Evolutionary conservation across 768 basidiomycete genomes (phyloP).

Genomic region (Bullera alba): DNA sequence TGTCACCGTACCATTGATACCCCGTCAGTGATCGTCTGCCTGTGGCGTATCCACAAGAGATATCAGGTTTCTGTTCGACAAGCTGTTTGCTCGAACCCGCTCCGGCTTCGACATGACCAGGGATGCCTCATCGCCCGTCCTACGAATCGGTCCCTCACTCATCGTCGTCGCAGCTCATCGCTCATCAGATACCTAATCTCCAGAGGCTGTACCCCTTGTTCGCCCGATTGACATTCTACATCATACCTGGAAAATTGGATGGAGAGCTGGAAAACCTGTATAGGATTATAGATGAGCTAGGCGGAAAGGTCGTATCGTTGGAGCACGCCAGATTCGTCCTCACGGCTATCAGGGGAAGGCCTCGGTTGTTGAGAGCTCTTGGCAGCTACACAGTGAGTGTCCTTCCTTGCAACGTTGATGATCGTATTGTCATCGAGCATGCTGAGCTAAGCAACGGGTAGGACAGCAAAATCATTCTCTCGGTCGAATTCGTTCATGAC

Average conservation of each 20-base stretch:
- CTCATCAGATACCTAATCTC: not conserved
- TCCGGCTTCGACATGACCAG: too few relatives aligned
- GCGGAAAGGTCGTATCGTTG: constrained; percentile 22
- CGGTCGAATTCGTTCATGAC: constrained; percentile 26
- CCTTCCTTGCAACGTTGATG: too few relatives aligned
- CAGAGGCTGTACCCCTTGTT: constrained; percentile 35
- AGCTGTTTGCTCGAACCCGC: too few relatives aligned
- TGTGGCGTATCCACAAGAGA: too few relatives aligned
- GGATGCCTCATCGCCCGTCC: constrained; percentile 30
- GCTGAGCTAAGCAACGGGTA: not conserved
- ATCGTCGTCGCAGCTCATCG: constrained; percentile 18
- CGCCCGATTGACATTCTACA: constrained; percentile 33
- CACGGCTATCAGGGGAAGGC: constrained; percentile 32
- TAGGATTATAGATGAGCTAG: constrained; percentile 33
- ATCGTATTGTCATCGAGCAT: not conserved
- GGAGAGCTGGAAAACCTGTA: constrained; percentile 24
- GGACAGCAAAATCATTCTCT: constrained; percentile 25
- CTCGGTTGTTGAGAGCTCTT: constrained; percentile 26
- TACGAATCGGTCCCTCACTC: constrained; percentile 15
- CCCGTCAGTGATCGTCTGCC: too few relatives aligned
- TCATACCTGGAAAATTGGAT: constrained; percentile 41
- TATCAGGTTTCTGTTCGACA: too few relatives aligned
- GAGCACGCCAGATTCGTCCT: constrained; percentile 22
- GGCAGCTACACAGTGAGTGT: constrained; percentile 26
- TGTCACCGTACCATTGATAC: too few relatives aligned